These are phyloP conservation scores for Cudoniella acicularis DNA, from an alignment of 495 filamentous ascomycete species.

Conservation along the genomic window DNA sequence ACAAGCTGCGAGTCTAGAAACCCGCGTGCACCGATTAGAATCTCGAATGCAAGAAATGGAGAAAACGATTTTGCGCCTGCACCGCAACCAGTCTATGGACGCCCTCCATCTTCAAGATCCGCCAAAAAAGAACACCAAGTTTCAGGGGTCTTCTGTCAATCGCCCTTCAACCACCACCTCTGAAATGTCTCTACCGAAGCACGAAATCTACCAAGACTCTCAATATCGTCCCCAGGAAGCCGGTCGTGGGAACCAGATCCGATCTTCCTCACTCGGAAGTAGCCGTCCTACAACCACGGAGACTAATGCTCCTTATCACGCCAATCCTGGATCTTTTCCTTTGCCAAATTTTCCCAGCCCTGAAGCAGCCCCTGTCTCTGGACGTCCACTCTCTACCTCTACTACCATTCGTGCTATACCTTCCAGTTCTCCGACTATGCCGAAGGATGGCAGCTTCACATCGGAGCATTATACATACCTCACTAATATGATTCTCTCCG, in stretches of 20 bases:
- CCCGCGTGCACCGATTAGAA: constrained; percentile 43
- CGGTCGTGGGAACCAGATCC: constrained; percentile 30
- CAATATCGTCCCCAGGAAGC: constrained; percentile 29
- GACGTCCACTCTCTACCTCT: constrained; percentile 25
- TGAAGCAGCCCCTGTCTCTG: constrained; percentile 31
- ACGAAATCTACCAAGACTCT: constrained; percentile 15
- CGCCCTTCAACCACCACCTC: constrained; percentile 20
- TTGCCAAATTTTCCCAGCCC: constrained; percentile 30
- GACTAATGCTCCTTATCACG: constrained; percentile 17
- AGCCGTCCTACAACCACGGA: constrained; percentile 22
- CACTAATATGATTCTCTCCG: constrained; percentile 42
- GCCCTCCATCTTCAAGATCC: constrained; percentile 14
- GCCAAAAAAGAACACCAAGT: constrained; percentile 9
- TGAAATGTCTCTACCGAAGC: constrained; percentile 27
- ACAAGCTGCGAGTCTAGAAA: constrained; percentile 46
- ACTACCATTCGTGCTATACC: constrained; percentile 23
- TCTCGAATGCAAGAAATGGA: constrained; percentile 44
- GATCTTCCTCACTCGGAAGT: constrained; percentile 27
- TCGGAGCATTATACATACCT: constrained; percentile 35
- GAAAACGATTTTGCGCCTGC: constrained; percentile 38
- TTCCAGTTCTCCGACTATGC: constrained; percentile 36
- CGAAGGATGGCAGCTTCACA: constrained; percentile 28
- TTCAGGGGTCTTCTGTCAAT: constrained; percentile 5
- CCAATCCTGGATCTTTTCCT: constrained; percentile 25
- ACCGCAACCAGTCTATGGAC: not conserved